Base-by-base conservation (phyloP, 2,329 filamentous ascomycete genomes). In the Alternaria sp. region DNA sequence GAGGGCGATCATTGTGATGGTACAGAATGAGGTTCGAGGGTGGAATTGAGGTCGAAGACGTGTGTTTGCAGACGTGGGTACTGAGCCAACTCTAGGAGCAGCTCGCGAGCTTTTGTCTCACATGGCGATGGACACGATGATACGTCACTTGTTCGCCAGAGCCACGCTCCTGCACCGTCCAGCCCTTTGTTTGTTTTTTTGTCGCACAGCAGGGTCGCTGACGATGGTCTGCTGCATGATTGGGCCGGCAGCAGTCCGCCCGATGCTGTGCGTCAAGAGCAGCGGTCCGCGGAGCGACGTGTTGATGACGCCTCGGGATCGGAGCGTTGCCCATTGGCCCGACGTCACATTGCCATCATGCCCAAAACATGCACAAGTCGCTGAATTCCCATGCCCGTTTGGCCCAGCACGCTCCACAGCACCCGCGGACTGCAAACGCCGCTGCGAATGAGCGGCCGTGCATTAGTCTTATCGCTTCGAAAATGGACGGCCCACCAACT, bases 311-410 rank as follows among this genome's bases (percentile, higher is more conserved):
- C n/a, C 28, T 28, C 9, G 33, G 21, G n/a, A 50, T 11, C 14
- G 46, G 49, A 51, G 50, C 23, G 39, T 31, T 36, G 37, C 23
- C 39, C 37, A 59, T 52, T 61, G 55, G 52, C 33, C 11, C 42
- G 17, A 56, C 51, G 56, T 61, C 61, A 61, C 46, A 33, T 46
- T 51, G 29, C 36, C 58, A 57, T 57, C 36, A 63, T 39, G 36
- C 21, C n/a, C n/a, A n/a, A n/a, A 51, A 46, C 42, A 60, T 54
- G 51, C 45, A 4, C 34, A 41, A 37, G 40, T 54, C 39, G 17
- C 13, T 36, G 29, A 39, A 48, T 40, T 53, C 34, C 41, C 52
- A 61, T 49, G 8, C 44, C 44, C 11, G 4, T 34, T 4, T 7
- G 21, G 17, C n/a, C 42, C 44, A 34, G 29, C 11, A 2, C 29